These are phyloP conservation scores for Punctularia strigosozonata DNA, from an alignment of 768 basidiomycete genomes.

Conservation along the genomic window DNA sequence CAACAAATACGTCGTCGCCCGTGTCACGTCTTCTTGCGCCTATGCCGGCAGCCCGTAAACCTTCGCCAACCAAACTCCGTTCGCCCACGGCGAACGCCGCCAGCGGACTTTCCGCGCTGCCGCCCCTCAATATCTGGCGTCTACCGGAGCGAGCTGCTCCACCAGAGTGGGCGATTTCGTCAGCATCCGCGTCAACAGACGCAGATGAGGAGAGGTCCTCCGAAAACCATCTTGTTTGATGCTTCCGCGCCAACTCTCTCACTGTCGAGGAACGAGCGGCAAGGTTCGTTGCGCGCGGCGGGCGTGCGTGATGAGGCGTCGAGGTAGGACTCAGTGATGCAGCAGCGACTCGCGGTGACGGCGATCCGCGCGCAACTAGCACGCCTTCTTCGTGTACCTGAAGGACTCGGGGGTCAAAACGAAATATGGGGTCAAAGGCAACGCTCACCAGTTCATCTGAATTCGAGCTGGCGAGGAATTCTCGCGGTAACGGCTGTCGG, in stretches of 20 bases:
- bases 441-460: constrained; percentile 31
- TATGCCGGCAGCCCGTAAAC: constrained; percentile 60
- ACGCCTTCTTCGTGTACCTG: not conserved
- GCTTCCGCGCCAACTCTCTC: constrained; percentile 33
- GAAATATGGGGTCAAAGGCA: not conserved
- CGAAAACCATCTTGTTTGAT: constrained; percentile 43
- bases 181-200: constrained; percentile 13
- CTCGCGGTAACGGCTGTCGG: constrained; percentile 40
- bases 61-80: constrained; percentile 56
- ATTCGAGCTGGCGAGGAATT: constrained; percentile 29
- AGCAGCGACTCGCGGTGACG: constrained; percentile 9
- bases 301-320: constrained; percentile 17
- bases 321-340: constrained; percentile 8
- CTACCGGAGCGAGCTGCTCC: constrained; percentile 23
- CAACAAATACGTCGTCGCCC: constrained; percentile 25
- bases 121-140: constrained; percentile 45
- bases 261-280: constrained; percentile 31
- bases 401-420: too few relatives aligned
- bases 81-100: too few relatives aligned
- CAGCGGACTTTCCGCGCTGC: constrained; percentile 61
- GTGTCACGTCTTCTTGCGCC: constrained; percentile 20
- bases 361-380: not conserved
- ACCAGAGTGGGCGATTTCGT: constrained; percentile 10
- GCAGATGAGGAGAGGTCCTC: constrained; percentile 28
- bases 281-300: constrained; percentile 19